Base-by-base conservation (phyloP, 495 filamentous ascomycete species). In the Penicillium psychrofluorescens region DNA sequence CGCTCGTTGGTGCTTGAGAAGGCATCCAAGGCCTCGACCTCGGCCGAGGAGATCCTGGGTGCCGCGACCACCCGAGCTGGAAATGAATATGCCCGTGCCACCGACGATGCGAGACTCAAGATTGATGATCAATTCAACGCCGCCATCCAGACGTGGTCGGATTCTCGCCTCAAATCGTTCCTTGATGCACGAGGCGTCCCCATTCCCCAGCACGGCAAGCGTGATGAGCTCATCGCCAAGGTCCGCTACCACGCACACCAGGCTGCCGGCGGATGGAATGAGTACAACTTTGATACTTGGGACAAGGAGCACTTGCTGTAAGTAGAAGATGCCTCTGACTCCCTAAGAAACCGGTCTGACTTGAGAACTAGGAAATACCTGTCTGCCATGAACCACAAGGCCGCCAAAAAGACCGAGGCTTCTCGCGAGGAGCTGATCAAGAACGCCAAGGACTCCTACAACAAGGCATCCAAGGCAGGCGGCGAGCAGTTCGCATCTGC, bases 231-330 rank as follows among this genome's bases (percentile, higher is more conserved):
- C 15, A 63, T 88, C 33, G 84, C 86, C 28, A 70, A 81, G 45
- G 88, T 90, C 6, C 78, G 86, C 45, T 74, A 81, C 43, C 71
- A 85, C 54, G 71, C 77, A 37, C 83, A 90, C 72, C 85, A 84
- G 71, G 84, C 82, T 40, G 75, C 83, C 16, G 74, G 72, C 48
- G 81, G 80, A 32, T 90, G 75, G 67, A 83, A 70, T 43, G 81
- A 84, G 14, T 91, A 88, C 85, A 90, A 82, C 29, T 92, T 89
- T 63, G 85, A 92, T 53, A 88, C 88, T 40, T 85, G 84, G 70
- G 85, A 83, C 8, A 76, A 76, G 46, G 85, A 90, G 22, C 85
- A 88, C 61, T 64, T 94, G 34, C 81, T 80, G 79, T 80, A 63
- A 64, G 72, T 54, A 22, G 2, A 22, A 22, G 22, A 6, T 22